Conservation (phyloP, 495 filamentous ascomycete genomes). For the Aspergillus cavernicola region DNA sequence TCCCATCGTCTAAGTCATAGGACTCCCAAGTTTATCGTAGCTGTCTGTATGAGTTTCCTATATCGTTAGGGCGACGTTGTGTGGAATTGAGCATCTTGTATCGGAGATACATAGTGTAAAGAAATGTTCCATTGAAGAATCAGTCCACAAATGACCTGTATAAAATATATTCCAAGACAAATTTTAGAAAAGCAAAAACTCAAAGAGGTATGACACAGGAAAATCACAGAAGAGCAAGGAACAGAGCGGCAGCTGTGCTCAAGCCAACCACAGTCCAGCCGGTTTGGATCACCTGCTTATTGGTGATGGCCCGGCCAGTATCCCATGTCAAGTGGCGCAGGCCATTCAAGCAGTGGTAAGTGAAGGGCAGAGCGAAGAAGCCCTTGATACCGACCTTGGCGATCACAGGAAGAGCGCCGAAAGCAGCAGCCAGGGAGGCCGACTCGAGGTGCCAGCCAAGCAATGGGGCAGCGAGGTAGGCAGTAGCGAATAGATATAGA, state of each 20-base stretch:
- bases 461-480: conserved; percentile 78
- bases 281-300: conserved; percentile 65
- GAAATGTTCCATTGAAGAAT: conserved; percentile 14
- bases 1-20: no score
- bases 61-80: background rate
- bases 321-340: conserved; percentile 90
- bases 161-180: conserved; percentile 24
- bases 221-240: conserved; percentile 55
- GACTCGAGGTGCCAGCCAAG: conserved; percentile 84
- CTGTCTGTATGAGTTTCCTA: no score
- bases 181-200: conserved; percentile 25
- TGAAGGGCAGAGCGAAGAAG: conserved; percentile 73
- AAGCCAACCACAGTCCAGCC: conserved; percentile 73
- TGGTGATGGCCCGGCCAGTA: conserved; percentile 61
- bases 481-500: conserved; percentile 78
- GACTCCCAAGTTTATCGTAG: no score
- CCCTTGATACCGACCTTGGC: conserved; percentile 73
- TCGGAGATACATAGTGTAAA: background rate
- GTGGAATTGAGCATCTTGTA: background rate
- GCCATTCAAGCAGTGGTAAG: conserved; percentile 83
- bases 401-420: conserved; percentile 66
- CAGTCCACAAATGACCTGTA: conserved; percentile 20
- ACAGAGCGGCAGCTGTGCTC: conserved; percentile 58
- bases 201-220: conserved; percentile 41
- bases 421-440: conserved; percentile 70